Conservation (phyloP, 768 basidiomycete genomes). For the Boletales sp. region DNA sequence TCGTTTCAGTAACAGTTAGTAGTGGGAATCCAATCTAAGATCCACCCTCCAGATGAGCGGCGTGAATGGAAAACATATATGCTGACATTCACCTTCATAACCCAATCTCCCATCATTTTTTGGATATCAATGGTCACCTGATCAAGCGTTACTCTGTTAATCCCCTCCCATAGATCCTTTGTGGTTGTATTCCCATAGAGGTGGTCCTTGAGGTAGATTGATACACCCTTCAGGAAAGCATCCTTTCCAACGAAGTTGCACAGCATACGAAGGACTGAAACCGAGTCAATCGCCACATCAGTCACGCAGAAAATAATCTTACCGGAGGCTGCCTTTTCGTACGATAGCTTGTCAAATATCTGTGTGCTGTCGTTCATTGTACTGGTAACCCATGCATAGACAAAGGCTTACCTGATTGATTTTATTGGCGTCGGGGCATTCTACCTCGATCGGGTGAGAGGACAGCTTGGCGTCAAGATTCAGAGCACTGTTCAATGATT, state of each 20-base stretch:
- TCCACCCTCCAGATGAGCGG: neutral
- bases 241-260: slow-evolving; percentile 86
- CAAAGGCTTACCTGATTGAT: slow-evolving; percentile 59
- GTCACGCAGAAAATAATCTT: slow-evolving; percentile 8
- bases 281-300: neutral
- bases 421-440: slow-evolving; percentile 80
- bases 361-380: slow-evolving; percentile 27
- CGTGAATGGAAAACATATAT: too few relatives aligned
- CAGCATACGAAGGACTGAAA: slow-evolving; percentile 89
- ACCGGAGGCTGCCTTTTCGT: slow-evolving; percentile 82
- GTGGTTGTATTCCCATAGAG: slow-evolving; percentile 84
- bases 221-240: slow-evolving; percentile 82
- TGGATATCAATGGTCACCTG: slow-evolving; percentile 54
- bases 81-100: slow-evolving; percentile 53
- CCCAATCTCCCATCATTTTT: slow-evolving; percentile 89
- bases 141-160: slow-evolving; percentile 56
- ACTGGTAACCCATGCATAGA: neutral
- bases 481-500: slow-evolving; percentile 73
- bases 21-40: slow-evolving; percentile 80
- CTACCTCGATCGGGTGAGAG: slow-evolving; percentile 91
- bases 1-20: slow-evolving; percentile 75
- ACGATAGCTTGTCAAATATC: slow-evolving; percentile 88
- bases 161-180: slow-evolving; percentile 84
- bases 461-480: slow-evolving; percentile 79
- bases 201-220: slow-evolving; percentile 86